Percentiles rank a stretch among this genome's conserved stretches.
Conservation (phyloP, 2,329 filamentous ascomycete genomes). For the Myriosclerotinia duriaeana region DNA sequence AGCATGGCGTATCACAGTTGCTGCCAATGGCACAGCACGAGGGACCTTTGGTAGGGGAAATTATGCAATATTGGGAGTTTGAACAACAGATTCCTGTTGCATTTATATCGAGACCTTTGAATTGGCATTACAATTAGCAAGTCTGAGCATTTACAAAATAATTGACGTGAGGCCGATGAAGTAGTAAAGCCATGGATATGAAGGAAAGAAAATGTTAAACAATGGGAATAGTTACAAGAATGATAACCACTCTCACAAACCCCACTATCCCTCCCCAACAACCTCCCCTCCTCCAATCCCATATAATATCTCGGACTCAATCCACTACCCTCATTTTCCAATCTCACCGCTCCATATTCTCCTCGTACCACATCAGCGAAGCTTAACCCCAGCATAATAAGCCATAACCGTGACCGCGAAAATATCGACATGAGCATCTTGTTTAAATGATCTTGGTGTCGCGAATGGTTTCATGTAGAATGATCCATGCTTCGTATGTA, state of each 20-base stretch:
- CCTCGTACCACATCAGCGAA: neutral
- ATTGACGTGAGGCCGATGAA: neutral
- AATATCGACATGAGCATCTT: conserved; percentile 3
- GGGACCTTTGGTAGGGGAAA: conserved; percentile 41
- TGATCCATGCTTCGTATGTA: conserved; percentile 6
- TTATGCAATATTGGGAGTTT: conserved; percentile 49
- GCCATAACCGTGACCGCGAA: neutral
- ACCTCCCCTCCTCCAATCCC: conserved; percentile 23
- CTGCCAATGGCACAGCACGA: conserved; percentile 47
- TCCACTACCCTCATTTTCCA: conserved; percentile 16
- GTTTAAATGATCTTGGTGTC: neutral
- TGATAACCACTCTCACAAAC: conserved; percentile 32
- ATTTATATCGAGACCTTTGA: conserved; percentile 47
- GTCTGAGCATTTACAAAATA: too few species aligned
- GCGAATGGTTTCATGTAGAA: neutral
- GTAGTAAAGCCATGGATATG: neutral
- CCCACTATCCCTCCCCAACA: conserved; percentile 28
- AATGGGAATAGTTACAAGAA: conserved; percentile 32
- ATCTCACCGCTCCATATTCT: conserved; percentile 11
- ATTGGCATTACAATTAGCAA: neutral
- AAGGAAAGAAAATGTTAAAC: neutral
- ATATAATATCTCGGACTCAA: conserved; percentile 36
- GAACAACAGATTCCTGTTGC: conserved; percentile 44
- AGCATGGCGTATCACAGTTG: conserved; percentile 45
- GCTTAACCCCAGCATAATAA: neutral